Percentiles rank a stretch among this genome's conserved stretches.
These are phyloP conservation scores for Malassezia sympodialis DNA, from an alignment of 1,284 basidiomycete species.

Conservation along the genomic window DNA sequence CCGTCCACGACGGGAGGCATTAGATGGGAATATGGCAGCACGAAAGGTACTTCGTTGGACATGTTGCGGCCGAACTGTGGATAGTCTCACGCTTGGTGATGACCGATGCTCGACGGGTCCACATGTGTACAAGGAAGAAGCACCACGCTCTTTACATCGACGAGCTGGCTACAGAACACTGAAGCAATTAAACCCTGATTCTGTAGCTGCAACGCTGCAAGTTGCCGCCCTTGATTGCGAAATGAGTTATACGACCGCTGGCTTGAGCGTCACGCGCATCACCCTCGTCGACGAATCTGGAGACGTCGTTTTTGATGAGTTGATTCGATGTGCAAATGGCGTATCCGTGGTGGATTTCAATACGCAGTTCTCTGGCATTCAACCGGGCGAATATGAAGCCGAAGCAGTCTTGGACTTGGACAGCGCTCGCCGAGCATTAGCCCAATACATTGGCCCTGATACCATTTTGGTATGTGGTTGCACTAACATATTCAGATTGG, in stretches of 20 bases:
- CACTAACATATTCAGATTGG: constrained; percentile 20
- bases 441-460: constrained; percentile 26
- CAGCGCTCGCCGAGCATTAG: constrained; percentile 24
- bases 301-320: constrained; percentile 30
- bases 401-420: constrained; percentile 26
- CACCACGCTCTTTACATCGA: constrained; percentile 24
- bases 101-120: constrained; percentile 34
- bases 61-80: constrained; percentile 35
- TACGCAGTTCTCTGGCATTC: constrained; percentile 42
- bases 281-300: constrained; percentile 41
- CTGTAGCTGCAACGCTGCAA: constrained; percentile 17
- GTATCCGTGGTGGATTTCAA: constrained; percentile 35
- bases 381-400: constrained; percentile 23
- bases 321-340: constrained; percentile 25
- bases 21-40: background rate
- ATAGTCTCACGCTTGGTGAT: constrained; percentile 24
- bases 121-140: constrained; percentile 43
- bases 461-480: constrained; percentile 26
- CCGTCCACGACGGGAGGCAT: constrained; percentile 21
- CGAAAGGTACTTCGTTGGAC: constrained; percentile 30
- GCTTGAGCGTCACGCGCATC: constrained; percentile 35
- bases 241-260: constrained; percentile 40
- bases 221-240: constrained; percentile 43
- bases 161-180: constrained; percentile 32
- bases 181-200: constrained; percentile 3